Percentiles rank a stretch among this genome's conserved stretches.
phyloP scores from a whole-genome alignment of 2,329 filamentous ascomycete genomes.

The Trichoderma oligosporum region DNA sequence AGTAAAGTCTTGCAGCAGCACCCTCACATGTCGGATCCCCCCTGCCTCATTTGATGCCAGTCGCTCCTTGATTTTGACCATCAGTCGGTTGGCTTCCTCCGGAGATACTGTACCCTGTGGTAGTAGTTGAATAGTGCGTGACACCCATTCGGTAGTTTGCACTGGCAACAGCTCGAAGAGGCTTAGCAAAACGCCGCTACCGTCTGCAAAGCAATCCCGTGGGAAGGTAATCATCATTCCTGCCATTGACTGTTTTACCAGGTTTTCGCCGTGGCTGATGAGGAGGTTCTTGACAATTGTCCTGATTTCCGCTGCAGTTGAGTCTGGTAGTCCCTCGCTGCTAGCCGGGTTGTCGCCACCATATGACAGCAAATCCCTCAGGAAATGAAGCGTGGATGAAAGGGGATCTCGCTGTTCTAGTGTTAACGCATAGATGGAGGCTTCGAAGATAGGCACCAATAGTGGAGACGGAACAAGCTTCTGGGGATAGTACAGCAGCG shows the following conservation, averaged over 20 bases:
- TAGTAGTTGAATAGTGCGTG: conserved; percentile 76
- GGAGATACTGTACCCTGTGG: conserved; percentile 77
- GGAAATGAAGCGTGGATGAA: conserved; percentile 86
- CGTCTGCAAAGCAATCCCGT: conserved; percentile 90
- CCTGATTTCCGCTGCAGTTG: conserved; percentile 66
- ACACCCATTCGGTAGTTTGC: conserved; percentile 77
- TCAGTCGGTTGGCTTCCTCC: conserved; percentile 74
- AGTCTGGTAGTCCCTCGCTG: conserved; percentile 52
- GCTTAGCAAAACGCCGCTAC: conserved; percentile 83
- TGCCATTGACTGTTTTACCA: conserved; percentile 86
- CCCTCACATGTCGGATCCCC: conserved; percentile 71
- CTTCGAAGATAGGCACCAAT: conserved; percentile 78
- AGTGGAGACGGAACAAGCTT: conserved; percentile 76
- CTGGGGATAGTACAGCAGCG: conserved; percentile 86
- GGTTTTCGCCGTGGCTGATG: conserved; percentile 63
- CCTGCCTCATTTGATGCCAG: conserved; percentile 61
- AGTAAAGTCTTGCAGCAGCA: conserved; percentile 91
- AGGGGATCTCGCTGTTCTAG: conserved; percentile 90
- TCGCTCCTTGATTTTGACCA: conserved; percentile 75
- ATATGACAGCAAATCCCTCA: conserved; percentile 87
- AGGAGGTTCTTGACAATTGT: conserved; percentile 70
- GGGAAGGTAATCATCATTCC: conserved; percentile 99
- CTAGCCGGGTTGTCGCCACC: conserved; percentile 70
- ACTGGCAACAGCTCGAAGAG: conserved; percentile 83
- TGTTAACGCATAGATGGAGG: conserved; percentile 78